A percentile compares a stretch with the other conserved stretches of the same genome.
phyloP scores from a whole-genome alignment of 2,329 filamentous ascomycete species.

The Cordyceps fumosorosea region DNA sequence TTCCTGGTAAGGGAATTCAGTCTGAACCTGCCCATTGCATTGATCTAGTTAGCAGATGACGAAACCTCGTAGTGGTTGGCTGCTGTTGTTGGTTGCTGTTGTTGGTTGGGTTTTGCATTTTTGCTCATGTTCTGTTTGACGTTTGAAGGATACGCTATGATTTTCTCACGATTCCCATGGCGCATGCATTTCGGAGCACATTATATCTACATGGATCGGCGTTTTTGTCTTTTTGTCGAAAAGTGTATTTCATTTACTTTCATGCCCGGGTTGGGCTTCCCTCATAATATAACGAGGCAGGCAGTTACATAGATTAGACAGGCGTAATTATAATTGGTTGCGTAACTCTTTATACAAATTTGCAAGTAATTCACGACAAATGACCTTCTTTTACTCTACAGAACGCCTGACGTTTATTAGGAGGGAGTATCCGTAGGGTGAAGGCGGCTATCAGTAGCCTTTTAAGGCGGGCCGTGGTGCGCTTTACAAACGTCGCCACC shows the following conservation, averaged over 20 bases:
- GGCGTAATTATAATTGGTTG: conserved; percentile 10
- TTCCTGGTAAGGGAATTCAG: conserved; percentile 12
- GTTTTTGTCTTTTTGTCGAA: background rate
- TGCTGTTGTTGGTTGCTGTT: background rate
- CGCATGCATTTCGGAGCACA: conserved; percentile 13
- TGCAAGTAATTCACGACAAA: background rate
- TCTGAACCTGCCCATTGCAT: conserved; percentile 1
- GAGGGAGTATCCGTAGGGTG: background rate
- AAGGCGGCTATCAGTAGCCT: background rate
- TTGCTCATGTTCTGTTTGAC: background rate
- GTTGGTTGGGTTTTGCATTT: background rate
- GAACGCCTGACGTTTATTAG: no score
- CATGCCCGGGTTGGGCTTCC: background rate
- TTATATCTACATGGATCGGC: conserved; percentile 5
- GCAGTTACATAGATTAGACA: conserved; percentile 14
- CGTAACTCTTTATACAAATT: background rate
- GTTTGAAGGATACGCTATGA: background rate
- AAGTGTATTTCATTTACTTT: conserved; percentile 11
- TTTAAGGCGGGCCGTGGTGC: no score
- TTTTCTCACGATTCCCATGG: conserved; percentile 10
- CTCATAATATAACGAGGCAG: conserved; percentile 14
- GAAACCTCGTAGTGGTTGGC: background rate
- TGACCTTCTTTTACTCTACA: no score
- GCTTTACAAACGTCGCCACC: background rate
- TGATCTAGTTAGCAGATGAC: conserved; percentile 9